Evolutionary conservation across 805 yeast species (phyloP).

Genomic region (Kluyveromyces siamensis): DNA sequence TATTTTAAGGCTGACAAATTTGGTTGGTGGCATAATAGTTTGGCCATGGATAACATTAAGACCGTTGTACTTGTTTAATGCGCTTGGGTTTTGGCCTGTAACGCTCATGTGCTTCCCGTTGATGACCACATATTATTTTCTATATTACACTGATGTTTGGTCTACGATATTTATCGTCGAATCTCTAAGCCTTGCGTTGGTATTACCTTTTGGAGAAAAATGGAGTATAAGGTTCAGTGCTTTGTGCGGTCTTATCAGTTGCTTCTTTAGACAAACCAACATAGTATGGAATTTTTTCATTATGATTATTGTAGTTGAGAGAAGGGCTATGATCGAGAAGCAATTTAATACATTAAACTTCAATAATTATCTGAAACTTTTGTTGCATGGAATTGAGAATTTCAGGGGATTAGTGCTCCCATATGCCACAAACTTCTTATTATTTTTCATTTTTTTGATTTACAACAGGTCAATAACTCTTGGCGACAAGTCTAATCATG

Average conservation of each 20-base stretch:
- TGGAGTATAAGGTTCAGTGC: conserved; percentile 39
- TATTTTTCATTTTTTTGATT: conserved; percentile 50
- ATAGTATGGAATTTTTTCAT: conserved; percentile 74
- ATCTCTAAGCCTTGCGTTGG: conserved; percentile 41
- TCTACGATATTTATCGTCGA: conserved; percentile 59
- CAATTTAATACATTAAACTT: conserved; percentile 30
- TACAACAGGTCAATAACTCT: conserved; percentile 78
- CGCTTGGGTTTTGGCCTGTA: conserved; percentile 36
- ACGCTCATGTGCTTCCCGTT: conserved; percentile 55
- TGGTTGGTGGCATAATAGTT: conserved; percentile 51
- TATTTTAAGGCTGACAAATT: conserved; percentile 48
- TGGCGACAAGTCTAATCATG: conserved; percentile 87
- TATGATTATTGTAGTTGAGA: conserved; percentile 45
- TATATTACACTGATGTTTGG: conserved; percentile 94
- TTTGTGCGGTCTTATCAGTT: conserved; percentile 48
- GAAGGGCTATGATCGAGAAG: conserved; percentile 34
- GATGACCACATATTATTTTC: conserved; percentile 57
- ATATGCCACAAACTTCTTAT: conserved; percentile 39
- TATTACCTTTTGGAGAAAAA: conserved; percentile 29
- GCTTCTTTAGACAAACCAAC: conserved; percentile 84
- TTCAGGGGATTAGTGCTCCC: conserved; percentile 36
- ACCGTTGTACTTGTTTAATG: conserved; percentile 33
- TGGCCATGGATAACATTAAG: conserved; percentile 41
- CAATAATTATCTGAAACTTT: conserved; percentile 33
- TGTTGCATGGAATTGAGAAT: conserved; percentile 31